These are phyloP conservation scores for Cyberlindnera nakhonratchasimensis DNA, from an alignment of 805 yeast species.

Conservation along the genomic window DNA sequence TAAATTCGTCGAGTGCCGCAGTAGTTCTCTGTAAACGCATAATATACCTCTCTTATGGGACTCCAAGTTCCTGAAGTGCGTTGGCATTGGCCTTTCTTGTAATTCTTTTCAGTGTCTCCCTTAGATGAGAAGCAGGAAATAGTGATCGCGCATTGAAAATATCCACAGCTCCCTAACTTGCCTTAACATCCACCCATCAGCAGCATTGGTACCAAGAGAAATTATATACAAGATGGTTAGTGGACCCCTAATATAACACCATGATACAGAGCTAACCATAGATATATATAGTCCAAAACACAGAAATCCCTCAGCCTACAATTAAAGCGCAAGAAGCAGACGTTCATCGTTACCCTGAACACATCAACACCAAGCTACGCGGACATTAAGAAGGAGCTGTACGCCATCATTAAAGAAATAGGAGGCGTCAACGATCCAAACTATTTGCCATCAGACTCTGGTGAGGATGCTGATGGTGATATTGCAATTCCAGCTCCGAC, in stretches of 20 bases:
- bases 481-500: constrained; percentile 36
- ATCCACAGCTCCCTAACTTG: too few relatives aligned
- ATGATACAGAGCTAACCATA: too few relatives aligned
- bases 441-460: constrained; percentile 21
- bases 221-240: too few relatives aligned
- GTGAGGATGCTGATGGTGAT: constrained; percentile 28
- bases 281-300: too few relatives aligned
- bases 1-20: constrained; percentile 27
- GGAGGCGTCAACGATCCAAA: constrained; percentile 43
- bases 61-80: constrained; percentile 28
- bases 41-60: constrained; percentile 31
- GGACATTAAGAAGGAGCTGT: constrained; percentile 32
- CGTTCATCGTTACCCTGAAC: constrained; percentile 31
- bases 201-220: too few relatives aligned
- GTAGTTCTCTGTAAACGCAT: constrained; percentile 29
- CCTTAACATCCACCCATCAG: too few relatives aligned
- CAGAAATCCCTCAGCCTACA: constrained; percentile 18
- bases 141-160: background rate
- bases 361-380: constrained; percentile 22
- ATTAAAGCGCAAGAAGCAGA: constrained; percentile 35
- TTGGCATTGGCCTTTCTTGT: constrained; percentile 22
- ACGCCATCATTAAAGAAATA: constrained; percentile 38
- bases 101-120: background rate
- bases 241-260: too few relatives aligned
- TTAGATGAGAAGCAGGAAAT: background rate